phyloP scores from a whole-genome alignment of 768 basidiomycete species.

The Boletus sp. region DNA sequence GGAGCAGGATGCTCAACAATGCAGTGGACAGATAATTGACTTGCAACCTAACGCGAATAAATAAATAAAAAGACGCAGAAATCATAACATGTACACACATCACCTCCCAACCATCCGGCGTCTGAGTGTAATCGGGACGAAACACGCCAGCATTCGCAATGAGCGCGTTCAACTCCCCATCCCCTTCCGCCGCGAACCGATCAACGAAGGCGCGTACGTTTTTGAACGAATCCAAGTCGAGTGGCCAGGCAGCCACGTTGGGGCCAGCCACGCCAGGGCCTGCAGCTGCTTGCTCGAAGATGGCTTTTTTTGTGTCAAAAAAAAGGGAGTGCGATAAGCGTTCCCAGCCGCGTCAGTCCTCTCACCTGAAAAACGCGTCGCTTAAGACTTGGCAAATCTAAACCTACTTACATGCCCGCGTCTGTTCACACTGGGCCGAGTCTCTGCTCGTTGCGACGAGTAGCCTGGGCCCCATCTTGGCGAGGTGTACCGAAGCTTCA shows the following conservation, averaged over 20 bases:
- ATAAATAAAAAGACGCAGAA: not conserved
- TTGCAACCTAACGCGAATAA: slow-evolving; percentile 24
- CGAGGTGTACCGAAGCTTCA: slow-evolving; percentile 29
- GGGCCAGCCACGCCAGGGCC: not conserved
- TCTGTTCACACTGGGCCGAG: slow-evolving; percentile 19
- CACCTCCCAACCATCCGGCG: slow-evolving; percentile 46
- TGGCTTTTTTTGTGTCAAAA: not conserved
- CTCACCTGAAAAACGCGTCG: no score
- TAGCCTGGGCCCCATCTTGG: slow-evolving; percentile 28
- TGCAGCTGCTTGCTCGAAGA: slow-evolving; percentile 10
- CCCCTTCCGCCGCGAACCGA: slow-evolving; percentile 23
- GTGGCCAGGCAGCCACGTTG: slow-evolving; percentile 26
- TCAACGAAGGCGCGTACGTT: slow-evolving; percentile 31
- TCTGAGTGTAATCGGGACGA: slow-evolving; percentile 17
- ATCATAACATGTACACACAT: slow-evolving; percentile 34
- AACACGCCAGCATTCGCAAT: slow-evolving; percentile 30
- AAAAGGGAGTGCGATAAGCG: no score
- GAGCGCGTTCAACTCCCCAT: slow-evolving; percentile 24
- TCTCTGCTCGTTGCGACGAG: slow-evolving; percentile 35
- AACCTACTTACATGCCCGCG: slow-evolving; percentile 6
- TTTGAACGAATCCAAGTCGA: slow-evolving; percentile 31
- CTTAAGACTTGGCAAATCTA: no score
- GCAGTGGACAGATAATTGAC: slow-evolving; percentile 34
- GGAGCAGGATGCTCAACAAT: slow-evolving; percentile 29
- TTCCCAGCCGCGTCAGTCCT: no score